Evolutionary conservation across 805 yeast species (phyloP), one percentile per base, ranked within the genome.

Genomic region (Saturnispora halmiae): DNA sequence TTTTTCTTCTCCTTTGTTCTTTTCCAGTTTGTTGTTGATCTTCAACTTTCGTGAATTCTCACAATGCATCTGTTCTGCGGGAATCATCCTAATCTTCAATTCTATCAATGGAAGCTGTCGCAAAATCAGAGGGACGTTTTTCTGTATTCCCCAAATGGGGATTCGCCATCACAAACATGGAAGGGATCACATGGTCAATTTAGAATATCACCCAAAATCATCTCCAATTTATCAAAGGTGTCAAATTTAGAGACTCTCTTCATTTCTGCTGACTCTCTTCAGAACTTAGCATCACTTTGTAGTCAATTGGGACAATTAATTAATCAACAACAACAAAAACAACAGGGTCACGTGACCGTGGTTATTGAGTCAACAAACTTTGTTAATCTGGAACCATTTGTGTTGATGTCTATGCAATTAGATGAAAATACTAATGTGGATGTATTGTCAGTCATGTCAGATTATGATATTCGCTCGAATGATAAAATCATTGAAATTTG

Each of bases 361-460:
- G 61, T 82, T 20, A 61, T 82, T 28, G 94, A 82, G 59, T 72
- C 79, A 36, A 75, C 85, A 2, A 84, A 85, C 4, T 82, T 73
- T 54, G 73, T 82, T 42, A 79, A 79, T 55, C 57, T 82, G 39
- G 90, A 82, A 56, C 82, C 83, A 6, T 81, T 81, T 54, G 69
- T 48, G 30, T 66, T 64, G 48, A 63, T 73, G 56, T 60, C 60
- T 25, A 52, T 51, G 46, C 66, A 48, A 42, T 51, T 63, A 13
- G 51, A 50, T 8, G 57, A 30, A 51, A 14, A 28, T 7, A n/a
- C 21, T 11, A 33, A 45, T 47, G 56, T 60, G 43, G 67, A 65
- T 11, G 65, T 77, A 14, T 63, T 75, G 41, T 73, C 82, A 34
- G 71, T 79, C 32, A 72, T 79, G 73, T 68, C 75, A 37, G 83